These are phyloP conservation scores for Chaetoceros tenuissimus DNA, from an alignment of 108 stramenopile species.

Conservation along the genomic window DNA sequence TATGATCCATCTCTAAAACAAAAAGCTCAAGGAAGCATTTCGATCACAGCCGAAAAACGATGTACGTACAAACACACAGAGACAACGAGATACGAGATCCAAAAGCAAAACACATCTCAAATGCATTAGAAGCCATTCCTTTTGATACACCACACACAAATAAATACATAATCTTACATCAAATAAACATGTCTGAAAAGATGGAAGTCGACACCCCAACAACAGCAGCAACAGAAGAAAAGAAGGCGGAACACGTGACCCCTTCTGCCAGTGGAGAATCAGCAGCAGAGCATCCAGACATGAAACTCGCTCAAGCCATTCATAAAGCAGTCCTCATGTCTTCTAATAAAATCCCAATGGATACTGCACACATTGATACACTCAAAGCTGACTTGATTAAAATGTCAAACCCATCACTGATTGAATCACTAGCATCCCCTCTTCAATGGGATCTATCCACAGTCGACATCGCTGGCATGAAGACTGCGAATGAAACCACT, in stretches of 20 bases:
- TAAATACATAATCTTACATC: too few relatives aligned
- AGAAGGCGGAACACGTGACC: constrained; percentile 8
- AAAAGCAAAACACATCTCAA: too few relatives aligned
- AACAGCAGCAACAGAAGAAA: not conserved
- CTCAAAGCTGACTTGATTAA: constrained; percentile 35
- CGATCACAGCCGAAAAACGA: too few relatives aligned
- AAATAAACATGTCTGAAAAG: not conserved
- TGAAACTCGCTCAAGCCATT: constrained; percentile 60
- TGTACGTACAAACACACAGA: too few relatives aligned
- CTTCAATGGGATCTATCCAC: constrained; percentile 24
- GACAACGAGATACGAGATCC: too few relatives aligned
- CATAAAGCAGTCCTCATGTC: constrained; percentile 41
- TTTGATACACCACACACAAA: too few relatives aligned
- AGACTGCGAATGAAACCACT: constrained; percentile 29
- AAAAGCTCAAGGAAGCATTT: too few relatives aligned
- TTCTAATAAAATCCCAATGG: constrained; percentile 15
- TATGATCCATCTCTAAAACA: too few relatives aligned
- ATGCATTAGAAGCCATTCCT: too few relatives aligned
- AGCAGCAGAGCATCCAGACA: constrained; percentile 66
- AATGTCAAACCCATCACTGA: constrained; percentile 65
- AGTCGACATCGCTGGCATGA: constrained; percentile 28
- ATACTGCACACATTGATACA: constrained; percentile 33
- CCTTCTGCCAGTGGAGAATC: constrained; percentile 63
- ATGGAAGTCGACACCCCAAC: not conserved
- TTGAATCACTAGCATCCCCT: constrained; percentile 29